phyloP scores from a whole-genome alignment of 2,329 filamentous ascomycete species.

The Talaromyces pinophilus region DNA sequence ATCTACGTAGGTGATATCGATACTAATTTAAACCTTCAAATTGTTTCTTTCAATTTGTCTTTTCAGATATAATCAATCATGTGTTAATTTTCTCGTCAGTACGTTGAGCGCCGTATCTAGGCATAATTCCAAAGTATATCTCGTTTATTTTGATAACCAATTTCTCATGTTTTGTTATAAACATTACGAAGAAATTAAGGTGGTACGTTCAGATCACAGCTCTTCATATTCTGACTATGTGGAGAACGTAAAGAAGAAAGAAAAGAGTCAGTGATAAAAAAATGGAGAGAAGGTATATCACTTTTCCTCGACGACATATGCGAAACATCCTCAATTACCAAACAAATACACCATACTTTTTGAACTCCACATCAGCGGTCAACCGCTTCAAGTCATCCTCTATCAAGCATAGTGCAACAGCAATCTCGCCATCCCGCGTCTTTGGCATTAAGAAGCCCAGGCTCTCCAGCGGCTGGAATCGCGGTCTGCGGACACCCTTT shows the following conservation, averaged over 20 bases:
- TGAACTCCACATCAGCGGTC: neutral
- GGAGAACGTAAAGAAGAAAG: too few relatives aligned
- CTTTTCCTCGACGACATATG: neutral
- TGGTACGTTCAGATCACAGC: neutral
- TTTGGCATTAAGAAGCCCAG: neutral
- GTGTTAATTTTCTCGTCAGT: neutral
- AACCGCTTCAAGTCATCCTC: neutral
- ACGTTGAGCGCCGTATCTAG: neutral
- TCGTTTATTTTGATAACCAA: neutral
- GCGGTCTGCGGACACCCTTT: constrained; percentile 43
- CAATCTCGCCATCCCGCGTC: neutral
- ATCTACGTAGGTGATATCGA: too few relatives aligned
- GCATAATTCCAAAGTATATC: neutral
- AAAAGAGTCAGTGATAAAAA: neutral
- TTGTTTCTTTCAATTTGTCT: neutral
- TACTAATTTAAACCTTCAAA: neutral
- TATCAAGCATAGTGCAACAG: neutral
- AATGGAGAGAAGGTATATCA: neutral
- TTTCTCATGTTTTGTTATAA: neutral
- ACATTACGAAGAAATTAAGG: neutral
- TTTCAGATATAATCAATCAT: neutral
- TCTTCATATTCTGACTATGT: too few relatives aligned
- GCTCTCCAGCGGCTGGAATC: neutral
- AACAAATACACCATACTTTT: neutral
- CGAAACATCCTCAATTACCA: neutral